Evolutionary conservation across 2,329 filamentous ascomycete species (phyloP).

Genomic region (Scopulariopsis brevicaulis): DNA sequence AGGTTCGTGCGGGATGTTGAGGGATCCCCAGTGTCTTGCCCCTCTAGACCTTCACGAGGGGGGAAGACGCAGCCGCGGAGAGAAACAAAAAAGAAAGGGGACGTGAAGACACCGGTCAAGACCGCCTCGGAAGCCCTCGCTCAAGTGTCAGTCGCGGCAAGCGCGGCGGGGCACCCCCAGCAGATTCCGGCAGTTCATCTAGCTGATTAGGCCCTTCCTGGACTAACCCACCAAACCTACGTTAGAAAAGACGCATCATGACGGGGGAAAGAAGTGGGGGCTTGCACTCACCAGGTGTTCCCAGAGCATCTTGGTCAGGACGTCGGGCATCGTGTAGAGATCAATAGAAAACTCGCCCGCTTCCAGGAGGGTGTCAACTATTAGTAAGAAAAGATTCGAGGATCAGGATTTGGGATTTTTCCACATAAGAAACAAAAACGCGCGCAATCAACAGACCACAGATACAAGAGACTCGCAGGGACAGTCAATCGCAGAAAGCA

Average conservation of each 20-base stretch:
- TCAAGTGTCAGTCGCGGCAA: too few species aligned
- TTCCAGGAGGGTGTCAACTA: slow-evolving; percentile 24
- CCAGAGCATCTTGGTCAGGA: slow-evolving; percentile 87
- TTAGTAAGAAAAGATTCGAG: slow-evolving; percentile 15
- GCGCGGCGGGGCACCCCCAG: too few species aligned
- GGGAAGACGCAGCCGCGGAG: too few species aligned
- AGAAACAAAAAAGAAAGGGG: too few species aligned
- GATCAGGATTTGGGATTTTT: slow-evolving; percentile 16
- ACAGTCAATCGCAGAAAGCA: slow-evolving; percentile 1
- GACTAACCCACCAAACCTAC: slow-evolving; percentile 13
- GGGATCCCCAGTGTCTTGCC: too few species aligned
- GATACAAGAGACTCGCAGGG: background rate
- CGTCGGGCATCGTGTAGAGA: slow-evolving; percentile 90
- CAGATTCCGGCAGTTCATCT: slow-evolving; percentile 7
- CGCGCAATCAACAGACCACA: slow-evolving; percentile 6
- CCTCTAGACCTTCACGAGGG: too few species aligned
- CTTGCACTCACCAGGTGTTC: slow-evolving; percentile 54
- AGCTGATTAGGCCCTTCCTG: slow-evolving; percentile 28
- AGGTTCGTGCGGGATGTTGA: too few species aligned
- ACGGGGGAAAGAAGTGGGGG: too few species aligned
- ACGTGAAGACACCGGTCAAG: background rate
- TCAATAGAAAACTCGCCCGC: slow-evolving; percentile 98
- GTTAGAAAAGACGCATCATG: background rate
- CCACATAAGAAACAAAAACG: slow-evolving; percentile 5
- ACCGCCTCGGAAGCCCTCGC: background rate